Conservation (phyloP, 192 early-diverging fungal species). For the Backusella mclennaniae region DNA sequence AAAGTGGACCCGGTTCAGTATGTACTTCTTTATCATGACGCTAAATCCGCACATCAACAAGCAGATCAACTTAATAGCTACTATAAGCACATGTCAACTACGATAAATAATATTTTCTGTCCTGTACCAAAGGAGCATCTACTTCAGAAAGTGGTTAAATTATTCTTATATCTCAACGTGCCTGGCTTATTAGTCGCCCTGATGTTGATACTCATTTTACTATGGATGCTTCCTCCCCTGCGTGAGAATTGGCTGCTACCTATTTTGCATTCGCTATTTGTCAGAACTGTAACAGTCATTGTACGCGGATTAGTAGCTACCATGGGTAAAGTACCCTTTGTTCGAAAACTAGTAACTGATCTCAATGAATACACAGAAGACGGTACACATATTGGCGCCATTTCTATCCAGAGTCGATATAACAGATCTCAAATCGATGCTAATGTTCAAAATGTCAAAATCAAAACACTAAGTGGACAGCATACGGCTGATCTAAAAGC, state of each 20-base stretch:
- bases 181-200: slow-evolving; percentile 23
- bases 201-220: slow-evolving; percentile 11
- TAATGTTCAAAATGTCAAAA: slow-evolving; percentile 7
- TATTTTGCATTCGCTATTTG: slow-evolving; percentile 1
- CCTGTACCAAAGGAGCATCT: background rate
- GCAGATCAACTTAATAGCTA: background rate
- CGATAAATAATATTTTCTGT: background rate
- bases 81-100: background rate
- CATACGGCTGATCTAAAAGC: slow-evolving; percentile 28
- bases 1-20: slow-evolving; percentile 20
- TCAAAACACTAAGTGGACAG: slow-evolving; percentile 26
- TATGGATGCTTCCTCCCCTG: slow-evolving; percentile 28
- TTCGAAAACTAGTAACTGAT: background rate
- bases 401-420: slow-evolving; percentile 24
- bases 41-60: background rate
- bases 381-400: slow-evolving; percentile 30
- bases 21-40: slow-evolving; percentile 8
- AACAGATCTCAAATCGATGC: slow-evolving; percentile 17
- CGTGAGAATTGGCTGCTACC: slow-evolving; percentile 22
- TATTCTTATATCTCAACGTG: slow-evolving; percentile 23
- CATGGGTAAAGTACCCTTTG: background rate
- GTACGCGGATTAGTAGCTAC: background rate
- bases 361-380: slow-evolving; percentile 28
- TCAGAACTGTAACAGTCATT: background rate
- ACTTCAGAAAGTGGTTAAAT: background rate